Conservation (phyloP, 1,284 basidiomycete species). For the Sphaerobolus stellatus region DNA sequence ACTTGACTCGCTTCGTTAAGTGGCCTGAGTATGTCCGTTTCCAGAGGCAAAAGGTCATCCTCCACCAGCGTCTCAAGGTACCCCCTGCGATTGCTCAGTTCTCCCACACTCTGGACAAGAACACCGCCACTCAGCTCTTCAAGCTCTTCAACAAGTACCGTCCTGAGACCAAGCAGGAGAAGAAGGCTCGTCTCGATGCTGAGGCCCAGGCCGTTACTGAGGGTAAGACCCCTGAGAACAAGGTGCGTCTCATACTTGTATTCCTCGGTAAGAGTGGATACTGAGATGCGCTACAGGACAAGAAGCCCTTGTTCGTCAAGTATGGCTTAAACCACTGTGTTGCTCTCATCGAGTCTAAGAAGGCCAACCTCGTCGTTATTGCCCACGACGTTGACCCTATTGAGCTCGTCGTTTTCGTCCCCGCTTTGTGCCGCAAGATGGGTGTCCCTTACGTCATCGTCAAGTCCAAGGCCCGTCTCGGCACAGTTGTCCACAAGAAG, state of each 20-base stretch:
- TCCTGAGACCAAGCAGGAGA: slow-evolving; percentile 94
- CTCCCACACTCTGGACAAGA: slow-evolving; percentile 98
- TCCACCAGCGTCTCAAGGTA: slow-evolving; percentile 97
- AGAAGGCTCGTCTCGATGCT: slow-evolving; percentile 89
- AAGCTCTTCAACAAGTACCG: slow-evolving; percentile 97
- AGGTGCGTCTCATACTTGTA: slow-evolving; percentile 39
- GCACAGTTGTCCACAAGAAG: slow-evolving; percentile 98
- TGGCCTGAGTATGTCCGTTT: slow-evolving; percentile 99
- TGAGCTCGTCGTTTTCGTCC: slow-evolving; percentile 97
- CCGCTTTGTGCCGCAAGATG: slow-evolving; percentile 99
- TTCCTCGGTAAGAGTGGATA: neutral
- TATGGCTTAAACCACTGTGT: slow-evolving; percentile 97
- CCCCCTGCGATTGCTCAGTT: slow-evolving; percentile 99
- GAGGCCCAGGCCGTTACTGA: slow-evolving; percentile 76
- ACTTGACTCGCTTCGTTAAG: slow-evolving; percentile 98
- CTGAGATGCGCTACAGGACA: slow-evolving; percentile 49
- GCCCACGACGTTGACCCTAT: slow-evolving; percentile 99
- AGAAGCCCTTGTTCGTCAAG: slow-evolving; percentile 96
- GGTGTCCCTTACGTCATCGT: slow-evolving; percentile 98
- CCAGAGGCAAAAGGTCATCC: slow-evolving; percentile 98
- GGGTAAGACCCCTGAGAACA: slow-evolving; percentile 71
- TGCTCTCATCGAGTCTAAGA: slow-evolving; percentile 95
- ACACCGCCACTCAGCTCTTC: slow-evolving; percentile 98
- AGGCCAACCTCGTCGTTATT: slow-evolving; percentile 95
- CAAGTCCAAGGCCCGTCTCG: slow-evolving; percentile 96